Conservation (phyloP, 2,329 filamentous ascomycete genomes). For the Chaetomium olivaceum region DNA sequence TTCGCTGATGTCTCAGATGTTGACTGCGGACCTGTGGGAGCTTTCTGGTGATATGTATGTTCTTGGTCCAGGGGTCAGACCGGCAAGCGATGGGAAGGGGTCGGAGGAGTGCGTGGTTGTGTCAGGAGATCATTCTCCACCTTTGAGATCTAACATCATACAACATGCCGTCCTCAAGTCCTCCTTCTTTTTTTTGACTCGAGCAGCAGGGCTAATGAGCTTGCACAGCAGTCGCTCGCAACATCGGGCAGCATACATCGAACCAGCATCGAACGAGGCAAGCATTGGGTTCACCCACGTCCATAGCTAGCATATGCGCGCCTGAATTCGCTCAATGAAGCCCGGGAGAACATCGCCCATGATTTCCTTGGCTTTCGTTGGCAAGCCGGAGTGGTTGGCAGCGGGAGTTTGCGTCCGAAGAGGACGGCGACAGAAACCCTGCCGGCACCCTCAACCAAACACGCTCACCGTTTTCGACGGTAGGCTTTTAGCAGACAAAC, state of each 20-base stretch:
- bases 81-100: neutral
- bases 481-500: neutral
- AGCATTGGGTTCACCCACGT: slow-evolving; percentile 2
- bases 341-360: too few species aligned
- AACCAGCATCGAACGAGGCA: slow-evolving; percentile 5
- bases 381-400: neutral
- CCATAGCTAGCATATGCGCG: neutral
- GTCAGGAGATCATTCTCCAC: neutral
- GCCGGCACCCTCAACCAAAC: neutral
- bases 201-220: neutral
- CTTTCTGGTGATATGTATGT: neutral
- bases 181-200: neutral
- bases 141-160: neutral
- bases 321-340: too few species aligned
- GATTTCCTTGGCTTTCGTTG: neutral
- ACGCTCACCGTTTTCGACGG: neutral
- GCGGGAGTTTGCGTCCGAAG: slow-evolving; percentile 1
- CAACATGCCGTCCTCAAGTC: neutral
- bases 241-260: neutral
- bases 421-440: neutral
- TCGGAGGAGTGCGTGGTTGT: too few species aligned
- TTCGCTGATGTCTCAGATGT: neutral
- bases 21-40: neutral
- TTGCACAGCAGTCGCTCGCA: neutral
- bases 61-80: neutral